Evolutionary conservation across 768 basidiomycete species (phyloP).

Genomic region (Phanerochaete sordida): DNA sequence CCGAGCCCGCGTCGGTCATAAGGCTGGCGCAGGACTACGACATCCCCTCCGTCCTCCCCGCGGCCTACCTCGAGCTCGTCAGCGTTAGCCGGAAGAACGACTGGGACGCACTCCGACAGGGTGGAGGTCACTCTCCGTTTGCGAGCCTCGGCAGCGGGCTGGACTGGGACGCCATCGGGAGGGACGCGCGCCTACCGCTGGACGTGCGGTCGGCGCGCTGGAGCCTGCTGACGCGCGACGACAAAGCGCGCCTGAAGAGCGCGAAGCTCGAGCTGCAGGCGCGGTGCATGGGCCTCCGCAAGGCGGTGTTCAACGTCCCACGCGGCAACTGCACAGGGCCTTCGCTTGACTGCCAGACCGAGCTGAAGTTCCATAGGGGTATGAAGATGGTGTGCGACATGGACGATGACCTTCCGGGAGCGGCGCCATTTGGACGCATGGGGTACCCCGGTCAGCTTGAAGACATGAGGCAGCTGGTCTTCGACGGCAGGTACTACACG

Average conservation of each 20-base stretch:
- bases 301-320: neutral
- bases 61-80: slow-evolving; percentile 13
- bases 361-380: neutral
- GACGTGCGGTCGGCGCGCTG: neutral
- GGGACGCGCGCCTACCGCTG: too few species aligned
- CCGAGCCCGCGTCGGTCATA: slow-evolving; percentile 8
- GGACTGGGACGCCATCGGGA: too few species aligned
- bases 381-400: neutral
- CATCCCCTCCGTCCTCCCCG: slow-evolving; percentile 10
- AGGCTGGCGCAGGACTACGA: slow-evolving; percentile 13
- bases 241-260: neutral
- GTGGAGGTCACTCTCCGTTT: too few species aligned
- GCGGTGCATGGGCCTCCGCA: neutral
- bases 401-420: neutral
- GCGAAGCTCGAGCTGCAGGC: neutral
- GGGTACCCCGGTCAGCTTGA: neutral
- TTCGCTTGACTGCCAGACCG: neutral
- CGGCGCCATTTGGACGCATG: neutral
- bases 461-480: neutral
- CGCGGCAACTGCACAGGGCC: neutral
- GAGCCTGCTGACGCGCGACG: neutral
- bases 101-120: slow-evolving; percentile 1
- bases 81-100: neutral
- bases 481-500: neutral
- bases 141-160: too few species aligned